phyloP scores from a whole-genome alignment of 768 basidiomycete species.

The Mycena kentingensis region DNA sequence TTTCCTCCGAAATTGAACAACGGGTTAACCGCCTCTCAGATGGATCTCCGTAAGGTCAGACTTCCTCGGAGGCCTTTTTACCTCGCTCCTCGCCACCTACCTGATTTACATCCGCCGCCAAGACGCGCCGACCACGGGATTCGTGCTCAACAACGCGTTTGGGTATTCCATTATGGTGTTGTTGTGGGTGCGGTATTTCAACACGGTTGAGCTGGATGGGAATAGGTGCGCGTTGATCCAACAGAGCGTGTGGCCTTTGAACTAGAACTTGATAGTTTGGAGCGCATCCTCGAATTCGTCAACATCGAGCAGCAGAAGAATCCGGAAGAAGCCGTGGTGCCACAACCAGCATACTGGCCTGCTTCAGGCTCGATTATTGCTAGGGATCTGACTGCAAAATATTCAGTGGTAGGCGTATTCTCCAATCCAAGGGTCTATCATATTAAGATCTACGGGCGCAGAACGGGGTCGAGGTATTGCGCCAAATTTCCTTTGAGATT shows the following conservation, averaged over 20 bases:
- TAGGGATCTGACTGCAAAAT: constrained; percentile 45
- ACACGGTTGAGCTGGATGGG: constrained; percentile 29
- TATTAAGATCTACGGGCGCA: no score
- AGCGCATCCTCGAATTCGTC: constrained; percentile 49
- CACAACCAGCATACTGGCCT: constrained; percentile 54
- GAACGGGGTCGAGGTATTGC: constrained; percentile 48
- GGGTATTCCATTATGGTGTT: constrained; percentile 25
- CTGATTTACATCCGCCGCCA: constrained; percentile 31
- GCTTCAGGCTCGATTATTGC: constrained; percentile 45
- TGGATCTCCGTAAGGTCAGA: constrained; percentile 41
- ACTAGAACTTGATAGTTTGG: constrained; percentile 6
- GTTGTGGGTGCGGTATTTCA: constrained; percentile 24
- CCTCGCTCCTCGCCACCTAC: constrained; percentile 43
- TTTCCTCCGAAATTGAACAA: background rate
- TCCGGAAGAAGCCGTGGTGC: constrained; percentile 35
- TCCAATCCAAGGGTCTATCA: background rate
- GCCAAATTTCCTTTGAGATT: constrained; percentile 46
- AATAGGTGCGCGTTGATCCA: no score
- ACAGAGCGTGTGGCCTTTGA: no score
- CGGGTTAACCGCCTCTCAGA: constrained; percentile 3
- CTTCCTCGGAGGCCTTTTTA: constrained; percentile 45
- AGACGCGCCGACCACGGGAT: constrained; percentile 34
- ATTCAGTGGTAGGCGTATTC: constrained; percentile 20
- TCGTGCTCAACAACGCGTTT: constrained; percentile 36
- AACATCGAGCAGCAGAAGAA: constrained; percentile 50